Conservation (phyloP, 108 stramenopile species). For the Pseudonitzschia delicatissima region DNA sequence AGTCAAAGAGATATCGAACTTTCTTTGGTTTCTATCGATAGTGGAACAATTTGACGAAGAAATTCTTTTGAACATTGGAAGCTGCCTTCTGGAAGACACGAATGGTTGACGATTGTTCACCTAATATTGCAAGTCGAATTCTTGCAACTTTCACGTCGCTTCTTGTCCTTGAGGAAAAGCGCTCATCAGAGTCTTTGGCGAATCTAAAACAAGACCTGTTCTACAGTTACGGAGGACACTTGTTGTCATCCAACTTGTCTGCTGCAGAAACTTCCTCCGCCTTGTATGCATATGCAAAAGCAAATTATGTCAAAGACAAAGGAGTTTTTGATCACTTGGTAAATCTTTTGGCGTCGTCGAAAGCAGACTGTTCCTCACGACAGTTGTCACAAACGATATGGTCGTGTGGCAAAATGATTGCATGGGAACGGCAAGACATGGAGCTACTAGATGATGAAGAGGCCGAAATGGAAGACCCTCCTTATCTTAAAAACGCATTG, state of each 20-base stretch:
- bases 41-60: constrained; percentile 40
- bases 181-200: constrained; percentile 3
- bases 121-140: constrained; percentile 57
- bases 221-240: constrained; percentile 41
- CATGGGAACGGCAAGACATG: constrained; percentile 12
- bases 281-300: constrained; percentile 69
- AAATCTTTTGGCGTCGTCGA: constrained; percentile 31
- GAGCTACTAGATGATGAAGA: neutral
- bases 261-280: constrained; percentile 54
- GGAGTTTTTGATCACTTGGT: constrained; percentile 71
- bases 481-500: constrained; percentile 42
- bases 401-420: constrained; percentile 73
- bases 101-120: constrained; percentile 35
- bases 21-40: constrained; percentile 50
- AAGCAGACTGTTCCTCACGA: constrained; percentile 34
- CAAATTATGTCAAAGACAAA: constrained; percentile 56
- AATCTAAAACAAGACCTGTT: constrained; percentile 29
- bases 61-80: constrained; percentile 33
- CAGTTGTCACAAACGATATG: constrained; percentile 61
- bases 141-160: constrained; percentile 53
- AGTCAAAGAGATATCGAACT: constrained; percentile 49
- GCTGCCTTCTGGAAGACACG: constrained; percentile 45
- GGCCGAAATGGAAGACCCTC: constrained; percentile 26
- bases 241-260: constrained; percentile 49
- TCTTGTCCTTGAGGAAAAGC: neutral